Percentiles rank a stretch among this genome's conserved stretches.
These are phyloP conservation scores for Fusarium luffae DNA, from an alignment of 2,329 filamentous ascomycete species.

Conservation along the genomic window DNA sequence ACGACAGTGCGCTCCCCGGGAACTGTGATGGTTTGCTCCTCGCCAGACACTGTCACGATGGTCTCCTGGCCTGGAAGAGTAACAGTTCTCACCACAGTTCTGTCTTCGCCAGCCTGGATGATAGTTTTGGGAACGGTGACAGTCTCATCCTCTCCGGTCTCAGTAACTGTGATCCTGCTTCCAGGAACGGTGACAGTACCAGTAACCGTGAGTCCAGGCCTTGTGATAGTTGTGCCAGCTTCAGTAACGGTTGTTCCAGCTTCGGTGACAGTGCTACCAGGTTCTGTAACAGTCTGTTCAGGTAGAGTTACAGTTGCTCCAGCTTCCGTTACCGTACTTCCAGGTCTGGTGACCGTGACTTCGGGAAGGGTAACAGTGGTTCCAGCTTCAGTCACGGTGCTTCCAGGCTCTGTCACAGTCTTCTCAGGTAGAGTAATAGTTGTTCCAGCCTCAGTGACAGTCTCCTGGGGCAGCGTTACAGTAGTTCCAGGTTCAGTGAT, in stretches of 20 bases:
- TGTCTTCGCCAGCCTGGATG: conserved; percentile 24
- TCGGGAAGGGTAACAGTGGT: conserved; percentile 11
- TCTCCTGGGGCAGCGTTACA: neutral
- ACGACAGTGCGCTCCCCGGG: conserved; percentile 41
- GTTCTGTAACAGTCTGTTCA: conserved; percentile 12
- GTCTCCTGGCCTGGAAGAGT: conserved; percentile 41
- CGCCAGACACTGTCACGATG: conserved; percentile 39
- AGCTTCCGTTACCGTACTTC: conserved; percentile 17
- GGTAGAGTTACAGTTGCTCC: conserved; percentile 20
- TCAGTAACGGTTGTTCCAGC: conserved; percentile 11
- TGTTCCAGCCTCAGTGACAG: conserved; percentile 11
- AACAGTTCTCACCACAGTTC: conserved; percentile 36
- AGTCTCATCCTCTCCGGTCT: conserved; percentile 18
- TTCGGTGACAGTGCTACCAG: no score
- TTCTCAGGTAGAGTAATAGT: conserved; percentile 16
- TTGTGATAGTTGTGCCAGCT: conserved; percentile 17
- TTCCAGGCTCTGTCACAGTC: conserved; percentile 20
- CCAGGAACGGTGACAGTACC: conserved; percentile 25
- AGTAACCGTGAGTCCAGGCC: conserved; percentile 25
- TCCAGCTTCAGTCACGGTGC: conserved; percentile 19
- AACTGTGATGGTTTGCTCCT: conserved; percentile 40
- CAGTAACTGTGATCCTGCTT: conserved; percentile 27
- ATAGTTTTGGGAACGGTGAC: conserved; percentile 33
- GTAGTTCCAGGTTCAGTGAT: conserved; percentile 23
- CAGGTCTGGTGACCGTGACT: neutral